Conservation (phyloP, 2,329 filamentous ascomycete species). For the Scolecobasidium constrictum region DNA sequence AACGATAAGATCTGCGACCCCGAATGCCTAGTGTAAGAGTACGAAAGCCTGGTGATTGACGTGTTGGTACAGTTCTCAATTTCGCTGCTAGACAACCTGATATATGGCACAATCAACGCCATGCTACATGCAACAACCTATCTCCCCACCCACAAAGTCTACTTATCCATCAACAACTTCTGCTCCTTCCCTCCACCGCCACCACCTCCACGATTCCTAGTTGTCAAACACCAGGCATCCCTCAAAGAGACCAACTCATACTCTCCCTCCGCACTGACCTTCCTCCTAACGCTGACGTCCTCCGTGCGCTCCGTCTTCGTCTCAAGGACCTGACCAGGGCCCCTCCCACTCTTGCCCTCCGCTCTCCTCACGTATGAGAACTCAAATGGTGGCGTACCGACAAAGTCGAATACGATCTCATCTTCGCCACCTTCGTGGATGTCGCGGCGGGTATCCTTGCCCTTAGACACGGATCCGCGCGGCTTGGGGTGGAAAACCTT, state of each 20-base stretch:
- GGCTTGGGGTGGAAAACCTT: conserved; percentile 89
- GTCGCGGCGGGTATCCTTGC: conserved; percentile 69
- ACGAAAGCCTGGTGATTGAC: too few species aligned
- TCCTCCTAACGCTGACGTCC: conserved; percentile 69
- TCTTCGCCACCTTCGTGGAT: conserved; percentile 96
- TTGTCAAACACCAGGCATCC: conserved; percentile 84
- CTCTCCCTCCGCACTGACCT: conserved; percentile 84
- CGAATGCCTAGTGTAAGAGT: too few species aligned
- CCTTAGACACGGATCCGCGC: conserved; percentile 80
- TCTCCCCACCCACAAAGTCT: too few species aligned
- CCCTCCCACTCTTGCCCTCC: conserved; percentile 49
- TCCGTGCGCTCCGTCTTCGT: conserved; percentile 80
- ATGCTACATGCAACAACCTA: too few species aligned
- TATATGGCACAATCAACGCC: too few species aligned
- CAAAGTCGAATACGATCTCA: conserved; percentile 90
- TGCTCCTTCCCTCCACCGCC: conserved; percentile 17
- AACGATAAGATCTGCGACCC: too few species aligned
- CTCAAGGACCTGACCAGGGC: conserved; percentile 64
- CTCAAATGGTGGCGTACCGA: conserved; percentile 90
- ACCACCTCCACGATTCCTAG: conserved; percentile 35
- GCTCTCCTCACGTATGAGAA: conserved; percentile 93
- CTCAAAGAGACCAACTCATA: conserved; percentile 97
- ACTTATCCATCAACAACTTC: conserved; percentile 23
- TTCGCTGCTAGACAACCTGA: too few species aligned
- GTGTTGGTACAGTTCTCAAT: too few species aligned